Evolutionary conservation across 164 flowering plant genomes (phyloP).

Genomic region (Vitis cinerea): DNA sequence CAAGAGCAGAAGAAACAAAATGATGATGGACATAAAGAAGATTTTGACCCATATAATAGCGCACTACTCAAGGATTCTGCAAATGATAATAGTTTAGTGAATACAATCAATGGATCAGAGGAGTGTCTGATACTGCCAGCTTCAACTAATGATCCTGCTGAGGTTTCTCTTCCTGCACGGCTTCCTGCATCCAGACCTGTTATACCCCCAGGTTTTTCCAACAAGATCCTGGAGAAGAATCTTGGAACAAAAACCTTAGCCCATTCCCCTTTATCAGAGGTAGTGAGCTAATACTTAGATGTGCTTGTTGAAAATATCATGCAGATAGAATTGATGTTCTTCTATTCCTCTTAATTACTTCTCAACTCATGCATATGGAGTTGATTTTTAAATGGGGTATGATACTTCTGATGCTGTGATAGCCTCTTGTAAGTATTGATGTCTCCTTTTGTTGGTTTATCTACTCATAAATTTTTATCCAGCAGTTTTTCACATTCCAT

Average conservation of each 20-base stretch:
- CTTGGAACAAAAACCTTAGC: neutral
- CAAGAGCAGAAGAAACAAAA: constrained; percentile 11
- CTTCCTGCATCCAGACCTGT: constrained; percentile 2
- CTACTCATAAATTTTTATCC: no score
- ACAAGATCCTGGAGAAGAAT: neutral
- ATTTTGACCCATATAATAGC: constrained; percentile 4
- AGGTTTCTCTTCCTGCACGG: neutral
- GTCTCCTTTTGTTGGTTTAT: no score
- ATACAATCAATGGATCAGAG: constrained; percentile 1
- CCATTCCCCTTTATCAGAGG: neutral
- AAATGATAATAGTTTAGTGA: neutral
- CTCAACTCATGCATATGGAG: neutral
- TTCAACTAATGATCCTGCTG: neutral
- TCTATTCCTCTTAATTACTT: neutral
- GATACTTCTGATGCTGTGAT: no score
- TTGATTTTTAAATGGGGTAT: no score
- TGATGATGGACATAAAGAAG: constrained; percentile 6
- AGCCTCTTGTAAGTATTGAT: no score
- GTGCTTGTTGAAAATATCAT: neutral
- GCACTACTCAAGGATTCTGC: neutral
- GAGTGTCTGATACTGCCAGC: neutral
- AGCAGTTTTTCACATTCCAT: no score
- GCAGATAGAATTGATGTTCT: neutral
- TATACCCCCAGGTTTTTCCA: constrained; percentile 5
- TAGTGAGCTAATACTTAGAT: neutral